Conservation (phyloP, 1,139 yeast species). For the Pneumocystis oryctolagi region DNA sequence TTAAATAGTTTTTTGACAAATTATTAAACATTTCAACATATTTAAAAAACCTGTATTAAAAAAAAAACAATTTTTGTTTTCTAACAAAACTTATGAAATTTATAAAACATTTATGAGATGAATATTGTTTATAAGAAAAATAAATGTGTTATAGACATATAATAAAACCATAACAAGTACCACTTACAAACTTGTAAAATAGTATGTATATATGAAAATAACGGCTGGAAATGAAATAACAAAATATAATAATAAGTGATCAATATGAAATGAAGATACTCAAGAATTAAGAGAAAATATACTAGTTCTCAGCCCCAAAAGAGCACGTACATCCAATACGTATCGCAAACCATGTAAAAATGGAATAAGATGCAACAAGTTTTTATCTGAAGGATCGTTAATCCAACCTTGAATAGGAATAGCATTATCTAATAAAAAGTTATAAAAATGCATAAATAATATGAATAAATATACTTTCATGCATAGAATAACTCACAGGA, state of each 20-base stretch:
- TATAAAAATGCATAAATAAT: background rate
- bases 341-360: conserved; percentile 62
- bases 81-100: background rate
- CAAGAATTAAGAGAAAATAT: conserved; percentile 26
- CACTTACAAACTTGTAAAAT: background rate
- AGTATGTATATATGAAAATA: background rate
- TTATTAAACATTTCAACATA: background rate
- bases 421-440: conserved; percentile 44
- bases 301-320: conserved; percentile 64
- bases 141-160: background rate
- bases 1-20: background rate
- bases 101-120: background rate
- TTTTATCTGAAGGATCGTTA: conserved; percentile 79
- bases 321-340: conserved; percentile 73
- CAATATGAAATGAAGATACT: background rate
- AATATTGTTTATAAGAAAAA: background rate
- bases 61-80: background rate
- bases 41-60: background rate
- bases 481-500: conserved; percentile 71
- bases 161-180: background rate
- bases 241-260: background rate
- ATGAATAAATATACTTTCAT: conserved; percentile 28
- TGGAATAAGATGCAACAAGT: conserved; percentile 65
- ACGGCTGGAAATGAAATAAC: background rate
- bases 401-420: conserved; percentile 95